Conservation (phyloP, 805 yeast species). For the Candida yuanshanica region DNA sequence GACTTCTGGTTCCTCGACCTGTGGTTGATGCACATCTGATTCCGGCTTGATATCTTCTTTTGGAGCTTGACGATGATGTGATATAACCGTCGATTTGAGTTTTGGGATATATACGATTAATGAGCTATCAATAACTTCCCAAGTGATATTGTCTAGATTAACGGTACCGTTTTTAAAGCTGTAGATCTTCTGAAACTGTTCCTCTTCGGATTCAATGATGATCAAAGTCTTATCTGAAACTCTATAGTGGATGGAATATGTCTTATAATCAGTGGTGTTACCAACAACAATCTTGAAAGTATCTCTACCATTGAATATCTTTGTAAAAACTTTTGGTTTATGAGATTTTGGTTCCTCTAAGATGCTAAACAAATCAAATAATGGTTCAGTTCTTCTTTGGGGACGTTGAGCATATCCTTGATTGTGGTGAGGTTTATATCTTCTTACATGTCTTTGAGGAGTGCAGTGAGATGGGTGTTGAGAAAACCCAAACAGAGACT, state of each 20-base stretch:
- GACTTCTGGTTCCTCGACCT: not conserved
- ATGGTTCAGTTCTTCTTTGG: conserved; percentile 1
- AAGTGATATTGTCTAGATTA: conserved; percentile 11
- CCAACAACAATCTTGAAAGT: conserved; percentile 12
- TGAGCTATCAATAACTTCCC: conserved; percentile 9
- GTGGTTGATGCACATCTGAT: too few relatives aligned
- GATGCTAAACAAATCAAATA: conserved; percentile 4
- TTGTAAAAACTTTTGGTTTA: conserved; percentile 4
- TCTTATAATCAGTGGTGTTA: conserved; percentile 13
- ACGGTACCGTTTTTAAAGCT: conserved; percentile 10
- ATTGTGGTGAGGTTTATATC: conserved; percentile 3
- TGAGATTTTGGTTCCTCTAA: conserved; percentile 1
- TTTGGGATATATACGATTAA: conserved; percentile 17
- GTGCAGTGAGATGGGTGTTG: not conserved
- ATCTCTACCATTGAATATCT: conserved; percentile 5
- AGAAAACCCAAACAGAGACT: conserved; percentile 1
- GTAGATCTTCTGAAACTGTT: conserved; percentile 13
- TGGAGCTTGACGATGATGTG: too few relatives aligned
- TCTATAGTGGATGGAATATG: conserved; percentile 15
- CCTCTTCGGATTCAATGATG: conserved; percentile 11
- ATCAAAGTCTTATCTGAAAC: conserved; percentile 6
- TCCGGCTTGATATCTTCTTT: not conserved
- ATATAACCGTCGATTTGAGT: too few relatives aligned
- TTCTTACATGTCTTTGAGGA: conserved; percentile 1
- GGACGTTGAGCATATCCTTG: not conserved